Evolutionary conservation across 805 yeast species (phyloP), one percentile per base, ranked within the genome.

Genomic region (Candida nanaspora): DNA sequence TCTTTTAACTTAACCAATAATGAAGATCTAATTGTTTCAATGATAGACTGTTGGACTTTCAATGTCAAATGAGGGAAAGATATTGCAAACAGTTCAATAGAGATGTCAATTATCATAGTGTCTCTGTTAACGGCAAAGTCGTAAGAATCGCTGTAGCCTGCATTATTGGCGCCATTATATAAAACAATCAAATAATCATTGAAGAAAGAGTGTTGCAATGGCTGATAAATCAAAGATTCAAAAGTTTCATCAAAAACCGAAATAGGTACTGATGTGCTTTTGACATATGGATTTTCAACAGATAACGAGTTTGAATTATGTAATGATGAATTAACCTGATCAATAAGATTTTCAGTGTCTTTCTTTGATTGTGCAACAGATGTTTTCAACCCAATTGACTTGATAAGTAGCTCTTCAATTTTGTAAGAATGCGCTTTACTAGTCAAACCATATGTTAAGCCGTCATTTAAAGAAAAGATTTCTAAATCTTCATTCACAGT

Each of bases 31-130:
- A 93, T 61, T 40, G 80, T 85, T 52, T 91, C 97, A 18, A 93
- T 60, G n/a, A 93, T 69, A 1, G 97, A 87, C 43, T 82, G 80
- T 53, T 91, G 97, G 40, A 93, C 83, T 46, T 86, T 85, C 4
- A 76, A 62, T 7, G 89, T 77, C 48, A 91, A 72, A 43, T 70
- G 66, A 0, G 94, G 86, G 47, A 91, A 82, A 1, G 83, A 69
- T 8, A 72, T 54, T 5, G 85, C 77, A 54, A 88, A 86, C 2
- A 89, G 68, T 44, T 82, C 87, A 52, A 91, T 78, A 0, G 96
- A 81, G 2, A 74, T 56, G 60, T 91, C 96, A n/a, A 87, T 72
- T 3, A 85, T 61, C 38, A 77, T 65, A 0, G 78, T 74, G 2
- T 69, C 64, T 4, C 63, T 55, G n/a, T 65, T 63, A 10, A 75